Evolutionary conservation across 2,329 filamentous ascomycete genomes (phyloP), one percentile per base, ranked within the genome.

Genomic region (Colletotrichum acutatum): DNA sequence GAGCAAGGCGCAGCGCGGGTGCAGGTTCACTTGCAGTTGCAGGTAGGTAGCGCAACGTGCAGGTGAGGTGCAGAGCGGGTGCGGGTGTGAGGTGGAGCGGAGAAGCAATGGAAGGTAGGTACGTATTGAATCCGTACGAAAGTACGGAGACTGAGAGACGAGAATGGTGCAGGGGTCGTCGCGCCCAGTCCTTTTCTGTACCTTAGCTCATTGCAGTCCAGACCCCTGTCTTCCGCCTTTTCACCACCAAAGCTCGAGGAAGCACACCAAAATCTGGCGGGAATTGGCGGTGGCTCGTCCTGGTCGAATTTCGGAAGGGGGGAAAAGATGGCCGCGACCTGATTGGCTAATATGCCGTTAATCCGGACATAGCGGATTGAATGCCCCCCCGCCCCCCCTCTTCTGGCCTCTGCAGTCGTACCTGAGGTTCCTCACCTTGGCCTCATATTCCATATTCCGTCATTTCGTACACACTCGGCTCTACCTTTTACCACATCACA

Each of bases 161-260:
- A 49, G 42, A 49, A 11, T 8, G 4, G 42, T 22, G 19, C 42
- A 49, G 42, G 42, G 42, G 42, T 49, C 19, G 32, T 49, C 22
- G 7, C 42, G 42, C 19, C 42, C 19, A 49, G 37, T 49, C 42
- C 19, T 49, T 2, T 49, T n/a, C 42, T 49, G 19, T 49, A 49
- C 42, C 42, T 49, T 49, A 49, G 42, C 42, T 49, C 19, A 22
- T 22, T 32, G 34, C 26, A 34, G 49, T 57, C 54, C 30, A 26
- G 16, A 30, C 42, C 56, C 58, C 54, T 30, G 52, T 58, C 69
- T 49, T 59, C 69, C 69, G 69, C 69, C 66, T 63, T 72, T 72
- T 72, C 60, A 30, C 53, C 69, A 72, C 66, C 69, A 72, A 72
- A 72, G 26, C 19, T 19, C 37, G 53, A 42, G 11, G 30, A 59